Evolutionary conservation across 345 rosid genomes (phyloP).

Genomic region (Eucalyptus urophylla): DNA sequence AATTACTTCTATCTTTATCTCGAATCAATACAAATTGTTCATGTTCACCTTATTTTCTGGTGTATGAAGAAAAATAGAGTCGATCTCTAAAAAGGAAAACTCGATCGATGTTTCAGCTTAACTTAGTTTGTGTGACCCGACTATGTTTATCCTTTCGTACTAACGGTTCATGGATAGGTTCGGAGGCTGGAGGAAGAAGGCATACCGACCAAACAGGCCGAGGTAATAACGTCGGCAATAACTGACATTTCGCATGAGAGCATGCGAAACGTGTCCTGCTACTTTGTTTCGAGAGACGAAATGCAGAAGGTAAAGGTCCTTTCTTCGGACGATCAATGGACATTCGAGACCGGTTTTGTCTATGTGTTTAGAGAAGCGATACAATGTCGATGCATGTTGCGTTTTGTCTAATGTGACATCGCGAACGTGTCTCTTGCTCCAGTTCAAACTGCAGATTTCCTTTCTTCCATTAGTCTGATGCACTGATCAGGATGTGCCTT

Average conservation of each 20-base stretch:
- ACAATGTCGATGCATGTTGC: not conserved
- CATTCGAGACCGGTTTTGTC: not conserved
- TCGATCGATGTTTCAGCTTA: not conserved
- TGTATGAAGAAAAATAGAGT: not conserved
- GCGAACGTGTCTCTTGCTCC: not conserved
- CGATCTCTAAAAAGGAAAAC: not conserved
- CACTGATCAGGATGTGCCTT: not conserved
- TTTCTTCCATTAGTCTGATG: not conserved
- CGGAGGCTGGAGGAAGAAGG: constrained; percentile 77
- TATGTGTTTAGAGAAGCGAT: not conserved
- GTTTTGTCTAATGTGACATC: not conserved
- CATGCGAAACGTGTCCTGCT: constrained; percentile 64
- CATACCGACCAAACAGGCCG: constrained; percentile 85
- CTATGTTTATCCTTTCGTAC: not conserved
- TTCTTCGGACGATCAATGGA: not conserved
- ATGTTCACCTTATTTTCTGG: not conserved
- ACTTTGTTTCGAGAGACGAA: constrained; percentile 62
- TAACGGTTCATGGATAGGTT: constrained; percentile 23
- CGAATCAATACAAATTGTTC: not conserved
- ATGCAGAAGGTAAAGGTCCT: constrained; percentile 61
- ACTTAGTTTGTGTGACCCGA: not conserved
- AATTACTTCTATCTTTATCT: not conserved
- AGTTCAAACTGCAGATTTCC: not conserved
- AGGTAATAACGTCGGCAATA: constrained; percentile 70
- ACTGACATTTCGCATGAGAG: constrained; percentile 69